Evolutionary conservation across 106 monocot species (phyloP), one percentile per base, ranked within the genome.

Genomic region (Chionographis japonica): DNA sequence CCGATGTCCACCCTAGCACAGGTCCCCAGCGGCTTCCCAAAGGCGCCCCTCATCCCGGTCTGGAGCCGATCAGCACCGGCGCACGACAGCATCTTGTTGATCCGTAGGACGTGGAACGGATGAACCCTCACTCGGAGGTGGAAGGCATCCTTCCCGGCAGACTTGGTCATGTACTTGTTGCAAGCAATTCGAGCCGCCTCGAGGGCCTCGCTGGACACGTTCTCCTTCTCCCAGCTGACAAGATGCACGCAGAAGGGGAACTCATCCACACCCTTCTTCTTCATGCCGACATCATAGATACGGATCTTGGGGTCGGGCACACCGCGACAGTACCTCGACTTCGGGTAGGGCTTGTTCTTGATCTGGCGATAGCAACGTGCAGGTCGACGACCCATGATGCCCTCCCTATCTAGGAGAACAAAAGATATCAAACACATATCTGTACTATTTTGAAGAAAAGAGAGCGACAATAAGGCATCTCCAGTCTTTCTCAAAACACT

Each of bases 41-140:
- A 86, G 10, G 82, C 86, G 52, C 86, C 86, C 42, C 86, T 75
- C 86, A 86, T 86, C 4, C 86, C 82, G 8, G 82, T 86, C 62
- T 86, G 86, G 56, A 86, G 86, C 42, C 82, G 54, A 82, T 87
- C 83, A 63, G 83, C 86, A 17, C 82, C 79, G 42, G 83, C 79
- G 43, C 86, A 87, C 5, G 86, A 83, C 57, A 87, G 78, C 86
- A 87, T 83, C 70, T 83, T 87, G 76, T 83, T 83, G 71, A 83
- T 87, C 1, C 79, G 58, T 14, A 86, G 75, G 15, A 86, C 86
- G 37, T 82, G 79, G 76, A 86, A 86, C 4, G 86, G 81, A n/a
- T 86, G 81, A 41, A 81, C 86, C 71, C 86, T 78, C 4, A 86
- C 78, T 3, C 74, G 60, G 7, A 86, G 72, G 54, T 81, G 85